These are phyloP conservation scores for Tuctoria greenei DNA, from an alignment of 176 grass and related monocot genomes.

Conservation along the genomic window DNA sequence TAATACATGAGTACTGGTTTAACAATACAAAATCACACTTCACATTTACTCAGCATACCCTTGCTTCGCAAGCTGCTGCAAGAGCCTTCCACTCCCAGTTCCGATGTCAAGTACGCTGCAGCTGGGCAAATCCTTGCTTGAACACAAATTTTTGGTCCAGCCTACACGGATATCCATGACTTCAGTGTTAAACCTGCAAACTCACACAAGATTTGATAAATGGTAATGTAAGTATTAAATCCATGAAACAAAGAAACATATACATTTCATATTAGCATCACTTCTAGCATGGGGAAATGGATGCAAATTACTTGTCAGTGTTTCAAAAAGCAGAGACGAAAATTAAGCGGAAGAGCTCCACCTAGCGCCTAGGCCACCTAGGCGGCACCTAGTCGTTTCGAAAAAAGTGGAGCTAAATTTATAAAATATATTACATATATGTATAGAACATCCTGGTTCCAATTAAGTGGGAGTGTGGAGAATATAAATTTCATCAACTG, in stretches of 20 bases:
- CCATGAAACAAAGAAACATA: background rate
- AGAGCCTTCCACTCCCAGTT: constrained; percentile 74
- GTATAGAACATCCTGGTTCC: too few relatives aligned
- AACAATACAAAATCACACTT: background rate
- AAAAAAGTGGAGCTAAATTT: too few relatives aligned
- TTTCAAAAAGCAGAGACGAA: too few relatives aligned
- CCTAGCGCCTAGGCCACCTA: too few relatives aligned
- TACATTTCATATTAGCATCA: background rate
- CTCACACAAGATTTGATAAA: background rate
- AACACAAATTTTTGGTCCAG: constrained; percentile 84
- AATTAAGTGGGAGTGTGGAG: too few relatives aligned
- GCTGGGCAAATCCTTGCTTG: constrained; percentile 51
- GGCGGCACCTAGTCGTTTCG: too few relatives aligned
- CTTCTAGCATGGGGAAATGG: background rate
- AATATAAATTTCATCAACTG: too few relatives aligned
- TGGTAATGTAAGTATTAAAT: constrained; percentile 1
- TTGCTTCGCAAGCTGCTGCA: constrained; percentile 89
- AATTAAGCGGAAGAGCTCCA: too few relatives aligned
- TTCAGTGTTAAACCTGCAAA: constrained; percentile 76
- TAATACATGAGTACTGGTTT: constrained; percentile 25
- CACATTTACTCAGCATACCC: constrained; percentile 56
- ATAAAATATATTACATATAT: too few relatives aligned
- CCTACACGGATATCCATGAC: constrained; percentile 70
- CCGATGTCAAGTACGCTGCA: constrained; percentile 81
- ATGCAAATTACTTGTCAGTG: background rate